phyloP scores from a whole-genome alignment of 805 yeast species.

The Sugiyamaella marilandica region DNA sequence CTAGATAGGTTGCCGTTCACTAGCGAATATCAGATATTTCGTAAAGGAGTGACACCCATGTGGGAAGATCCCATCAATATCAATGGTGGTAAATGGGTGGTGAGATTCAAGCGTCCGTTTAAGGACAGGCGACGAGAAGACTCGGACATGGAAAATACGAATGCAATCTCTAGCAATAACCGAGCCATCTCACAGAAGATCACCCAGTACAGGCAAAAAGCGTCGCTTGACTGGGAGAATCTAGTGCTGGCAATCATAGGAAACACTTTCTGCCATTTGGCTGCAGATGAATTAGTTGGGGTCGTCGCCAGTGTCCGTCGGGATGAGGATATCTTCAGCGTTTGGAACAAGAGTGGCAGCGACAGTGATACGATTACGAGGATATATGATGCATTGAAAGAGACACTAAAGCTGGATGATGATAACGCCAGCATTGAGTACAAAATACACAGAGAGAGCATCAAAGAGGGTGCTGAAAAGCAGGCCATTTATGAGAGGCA shows the following conservation, averaged over 20 bases:
- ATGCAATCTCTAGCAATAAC: neutral
- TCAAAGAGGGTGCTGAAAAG: constrained; percentile 26
- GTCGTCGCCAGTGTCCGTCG: constrained; percentile 54
- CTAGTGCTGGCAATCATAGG: constrained; percentile 48
- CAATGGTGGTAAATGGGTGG: constrained; percentile 61
- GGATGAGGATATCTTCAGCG: constrained; percentile 54
- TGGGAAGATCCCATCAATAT: constrained; percentile 64
- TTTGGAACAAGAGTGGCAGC: constrained; percentile 50
- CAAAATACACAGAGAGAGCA: constrained; percentile 30
- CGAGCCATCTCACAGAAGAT: neutral
- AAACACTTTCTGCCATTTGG: constrained; percentile 36
- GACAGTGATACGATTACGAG: constrained; percentile 30
- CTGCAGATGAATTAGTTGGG: constrained; percentile 44
- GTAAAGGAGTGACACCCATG: constrained; percentile 55
- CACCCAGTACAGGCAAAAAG: constrained; percentile 18
- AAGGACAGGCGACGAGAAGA: constrained; percentile 18
- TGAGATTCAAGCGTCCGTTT: constrained; percentile 41
- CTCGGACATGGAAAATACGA: neutral
- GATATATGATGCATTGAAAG: constrained; percentile 22
- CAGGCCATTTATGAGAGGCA: constrained; percentile 14
- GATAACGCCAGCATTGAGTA: constrained; percentile 23
- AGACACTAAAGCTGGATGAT: constrained; percentile 16
- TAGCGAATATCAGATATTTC: constrained; percentile 53
- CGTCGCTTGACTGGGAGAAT: constrained; percentile 35
- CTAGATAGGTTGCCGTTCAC: constrained; percentile 25